Percentiles rank a stretch among this genome's conserved stretches.
These are phyloP conservation scores for Trichosporon sp. DNA, from an alignment of 1,284 basidiomycete genomes.

Conservation along the genomic window DNA sequence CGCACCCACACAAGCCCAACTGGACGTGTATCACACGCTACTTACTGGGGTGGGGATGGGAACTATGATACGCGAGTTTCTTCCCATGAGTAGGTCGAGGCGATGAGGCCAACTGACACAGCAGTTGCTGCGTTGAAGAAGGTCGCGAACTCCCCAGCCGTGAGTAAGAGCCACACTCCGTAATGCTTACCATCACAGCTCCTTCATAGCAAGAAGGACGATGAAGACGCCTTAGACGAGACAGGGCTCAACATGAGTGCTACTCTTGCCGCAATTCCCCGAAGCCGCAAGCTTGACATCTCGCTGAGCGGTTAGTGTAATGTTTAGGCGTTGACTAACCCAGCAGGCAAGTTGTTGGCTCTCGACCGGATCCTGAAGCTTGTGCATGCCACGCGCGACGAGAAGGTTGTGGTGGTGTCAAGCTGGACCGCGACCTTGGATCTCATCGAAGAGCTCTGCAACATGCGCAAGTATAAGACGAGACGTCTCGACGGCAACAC, in stretches of 20 bases:
- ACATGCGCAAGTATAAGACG: constrained; percentile 73
- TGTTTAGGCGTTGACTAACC: neutral
- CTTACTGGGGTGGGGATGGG: constrained; percentile 62
- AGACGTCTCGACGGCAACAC: constrained; percentile 89
- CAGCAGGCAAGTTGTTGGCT: constrained; percentile 72
- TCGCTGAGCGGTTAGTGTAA: constrained; percentile 28
- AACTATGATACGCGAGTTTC: constrained; percentile 72
- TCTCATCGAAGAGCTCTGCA: constrained; percentile 83
- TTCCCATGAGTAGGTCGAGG: constrained; percentile 70
- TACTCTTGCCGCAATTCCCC: neutral
- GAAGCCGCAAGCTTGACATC: constrained; percentile 17
- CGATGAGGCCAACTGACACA: neutral
- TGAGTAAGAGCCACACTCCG: constrained; percentile 24
- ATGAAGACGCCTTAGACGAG: constrained; percentile 27
- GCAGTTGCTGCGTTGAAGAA: constrained; percentile 67
- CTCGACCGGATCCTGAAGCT: constrained; percentile 71
- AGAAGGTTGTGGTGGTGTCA: constrained; percentile 91
- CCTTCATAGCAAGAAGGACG: constrained; percentile 69
- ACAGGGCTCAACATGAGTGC: neutral
- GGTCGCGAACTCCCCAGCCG: constrained; percentile 87
- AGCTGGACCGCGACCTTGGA: constrained; percentile 90
- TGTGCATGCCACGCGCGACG: constrained; percentile 71
- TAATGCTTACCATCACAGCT: constrained; percentile 55
- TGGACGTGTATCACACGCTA: constrained; percentile 72
- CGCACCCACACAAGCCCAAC: constrained; percentile 77